phyloP scores from a whole-genome alignment of 2,329 filamentous ascomycete species.

The Pestalotiopsis sp. region DNA sequence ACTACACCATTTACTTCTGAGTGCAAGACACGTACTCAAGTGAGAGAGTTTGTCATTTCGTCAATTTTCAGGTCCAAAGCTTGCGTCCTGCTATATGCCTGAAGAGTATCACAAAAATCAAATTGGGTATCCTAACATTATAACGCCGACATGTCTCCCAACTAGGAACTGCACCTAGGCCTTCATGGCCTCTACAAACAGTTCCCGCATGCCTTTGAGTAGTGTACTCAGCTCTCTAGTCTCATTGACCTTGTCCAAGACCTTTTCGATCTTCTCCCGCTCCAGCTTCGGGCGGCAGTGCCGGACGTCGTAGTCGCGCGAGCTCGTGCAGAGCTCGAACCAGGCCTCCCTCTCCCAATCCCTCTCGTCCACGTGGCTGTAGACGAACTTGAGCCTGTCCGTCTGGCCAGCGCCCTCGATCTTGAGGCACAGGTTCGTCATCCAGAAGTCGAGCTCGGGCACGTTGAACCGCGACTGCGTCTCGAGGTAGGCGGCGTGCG shows the following conservation, averaged over 20 bases:
- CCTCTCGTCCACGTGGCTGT: conserved; percentile 81
- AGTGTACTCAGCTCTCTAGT: conserved; percentile 71
- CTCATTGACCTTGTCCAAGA: conserved; percentile 82
- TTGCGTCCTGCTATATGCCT: neutral
- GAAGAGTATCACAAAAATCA: neutral
- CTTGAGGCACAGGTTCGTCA: conserved; percentile 82
- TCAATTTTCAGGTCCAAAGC: neutral
- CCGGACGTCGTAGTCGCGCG: conserved; percentile 82
- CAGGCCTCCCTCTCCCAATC: conserved; percentile 89
- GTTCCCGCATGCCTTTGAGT: conserved; percentile 80
- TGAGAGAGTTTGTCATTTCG: neutral
- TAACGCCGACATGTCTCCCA: neutral
- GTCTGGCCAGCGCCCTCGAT: conserved; percentile 88
- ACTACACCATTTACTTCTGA: neutral
- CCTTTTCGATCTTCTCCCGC: conserved; percentile 73
- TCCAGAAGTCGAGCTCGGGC: conserved; percentile 95
- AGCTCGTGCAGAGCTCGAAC: conserved; percentile 86
- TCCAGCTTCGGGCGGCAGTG: conserved; percentile 84
- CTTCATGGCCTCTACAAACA: conserved; percentile 73
- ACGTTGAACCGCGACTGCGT: conserved; percentile 86
- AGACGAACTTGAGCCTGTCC: conserved; percentile 88
- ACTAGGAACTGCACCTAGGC: conserved; percentile 29
- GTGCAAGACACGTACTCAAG: neutral
- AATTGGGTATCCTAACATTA: neutral
- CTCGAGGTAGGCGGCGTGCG: conserved; percentile 75